phyloP scores from a whole-genome alignment of 257 asterid genomes.

The Solanum microdontum region DNA sequence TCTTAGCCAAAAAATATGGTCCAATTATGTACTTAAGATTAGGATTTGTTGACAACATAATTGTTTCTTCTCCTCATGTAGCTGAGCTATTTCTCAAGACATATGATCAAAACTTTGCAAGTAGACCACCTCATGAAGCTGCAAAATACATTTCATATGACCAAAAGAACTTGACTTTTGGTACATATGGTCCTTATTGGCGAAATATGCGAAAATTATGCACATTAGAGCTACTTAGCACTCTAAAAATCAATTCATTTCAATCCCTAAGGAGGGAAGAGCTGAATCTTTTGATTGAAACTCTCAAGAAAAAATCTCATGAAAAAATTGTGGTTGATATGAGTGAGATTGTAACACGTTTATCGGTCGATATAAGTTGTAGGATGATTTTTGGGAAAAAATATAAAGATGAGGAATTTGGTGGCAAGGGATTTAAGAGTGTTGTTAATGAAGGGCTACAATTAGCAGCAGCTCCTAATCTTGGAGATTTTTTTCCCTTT shows the following conservation, averaged over 20 bases:
- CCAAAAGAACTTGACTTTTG: not conserved
- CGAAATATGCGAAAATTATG: conserved; percentile 10
- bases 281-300: not conserved
- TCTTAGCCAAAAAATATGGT: conserved; percentile 6
- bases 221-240: not conserved
- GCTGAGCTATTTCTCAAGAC: conserved; percentile 10
- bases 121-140: conserved; percentile 4
- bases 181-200: conserved; percentile 10
- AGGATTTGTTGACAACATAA: not conserved
- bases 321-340: not conserved
- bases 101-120: conserved; percentile 5
- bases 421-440: not conserved
- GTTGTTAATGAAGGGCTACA: not conserved
- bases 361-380: conserved; percentile 4
- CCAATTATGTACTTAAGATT: conserved; percentile 6
- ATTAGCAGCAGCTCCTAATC: not conserved
- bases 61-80: conserved; percentile 10
- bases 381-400: conserved; percentile 8
- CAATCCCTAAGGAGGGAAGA: conserved; percentile 1
- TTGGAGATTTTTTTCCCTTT: conserved; percentile 11
- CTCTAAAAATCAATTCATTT: not conserved
- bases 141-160: not conserved
- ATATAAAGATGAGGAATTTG: conserved; percentile 1
- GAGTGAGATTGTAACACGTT: not conserved
- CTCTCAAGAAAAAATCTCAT: not conserved